Evolutionary conservation across 441 rosid species (phyloP), one percentile per base, ranked within the genome.

Genomic region (Euphorbia celastroides): DNA sequence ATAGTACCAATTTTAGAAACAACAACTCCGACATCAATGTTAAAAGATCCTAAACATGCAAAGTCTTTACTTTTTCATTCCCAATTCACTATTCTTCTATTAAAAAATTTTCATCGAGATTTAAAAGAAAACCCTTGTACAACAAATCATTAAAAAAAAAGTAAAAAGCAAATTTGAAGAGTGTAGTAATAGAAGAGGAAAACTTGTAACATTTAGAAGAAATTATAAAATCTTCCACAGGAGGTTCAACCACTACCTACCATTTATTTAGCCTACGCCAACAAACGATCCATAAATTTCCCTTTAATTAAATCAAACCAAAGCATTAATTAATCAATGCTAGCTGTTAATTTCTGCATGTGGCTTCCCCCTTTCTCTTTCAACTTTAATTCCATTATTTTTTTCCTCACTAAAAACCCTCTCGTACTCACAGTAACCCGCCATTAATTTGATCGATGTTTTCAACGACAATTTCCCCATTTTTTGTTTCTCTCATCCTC

Each of bases 241-340:
- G 79, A 87, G 80, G 92, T 83, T 86, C 93, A 93, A 90, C 98
- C 51, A 84, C 97, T 84, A 84, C 84, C 88, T 28, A 88, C 79
- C 83, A 51, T 51, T 61, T 77, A 2, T 26, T 79, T 60, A 38
- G 31, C 81, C 82, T 77, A 68, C 68, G 67, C 78, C 81, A 72
- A 68, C 82, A 76, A 74, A 77, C 77, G 65, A 65, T 60, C 12
- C 56, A 50, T 5, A 51, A 19, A 51, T 19, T 51, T 51, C 50
- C 50, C 56, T 20, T 51, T 51, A 19, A 82, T 76, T 85, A 75
- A 76, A 75, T 70, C 77, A 74, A 70, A 70, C 73, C 69, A 74
- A 60, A 71, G 64, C 60, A n/a, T 19, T 6, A 17, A 16, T 51
- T 20, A 19, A 51, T 51, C 26, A 60, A 65, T 59, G 42, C 67